Base-by-base conservation (phyloP, 495 filamentous ascomycete species). In the Penicillium atrosanguineum region DNA sequence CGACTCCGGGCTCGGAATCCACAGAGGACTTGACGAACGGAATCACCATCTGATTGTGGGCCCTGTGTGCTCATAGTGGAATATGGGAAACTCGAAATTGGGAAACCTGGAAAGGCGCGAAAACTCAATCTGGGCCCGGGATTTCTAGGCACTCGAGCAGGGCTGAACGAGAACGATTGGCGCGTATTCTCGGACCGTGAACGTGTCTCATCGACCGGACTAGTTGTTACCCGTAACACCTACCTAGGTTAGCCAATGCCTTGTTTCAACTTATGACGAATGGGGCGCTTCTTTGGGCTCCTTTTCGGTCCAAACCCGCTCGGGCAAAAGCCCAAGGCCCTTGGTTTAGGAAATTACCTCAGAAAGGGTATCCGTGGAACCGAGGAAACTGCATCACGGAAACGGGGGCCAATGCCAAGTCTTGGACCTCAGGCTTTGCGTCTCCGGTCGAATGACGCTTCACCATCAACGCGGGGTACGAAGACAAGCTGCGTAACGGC, bases 61-160 rank as follows among this genome's bases (percentile, higher is more conserved):
- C 36, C 25, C n/a, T n/a, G 14, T n/a, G n/a, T n/a, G n/a, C n/a
- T n/a, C 15, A 36, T 9, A 39, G 37, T 16, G 11, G 9, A 1
- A 14, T 34, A 14, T 12, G 3, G 11, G 31, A 34, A 34, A 34
- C 31, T 1, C 31, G 3, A 12, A 34, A 34, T 11, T 34, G 41
- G 37, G 44, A 53, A 47, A 43, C 47, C 38, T 48, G 43, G 48
- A 19, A 45, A 56, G 48, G 53, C 53, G 29, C 37, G 55, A 63
- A 66, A 69, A 69, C 53, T 61, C 60, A 60, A 63, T 60, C 60
- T 59, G 59, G 34, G 56, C 52, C 49, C 56, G 56, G 58, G 59
- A 59, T 56, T 50, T 50, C 40, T 37, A 49, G 45, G 52, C 48
- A 52, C 53, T 38, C 48, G 34, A 45, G 38, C 51, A 46, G 40